Percentiles rank a stretch among this genome's conserved stretches.
These are phyloP conservation scores for Inonotus obliquus DNA, from an alignment of 1,284 basidiomycete genomes.

Conservation along the genomic window DNA sequence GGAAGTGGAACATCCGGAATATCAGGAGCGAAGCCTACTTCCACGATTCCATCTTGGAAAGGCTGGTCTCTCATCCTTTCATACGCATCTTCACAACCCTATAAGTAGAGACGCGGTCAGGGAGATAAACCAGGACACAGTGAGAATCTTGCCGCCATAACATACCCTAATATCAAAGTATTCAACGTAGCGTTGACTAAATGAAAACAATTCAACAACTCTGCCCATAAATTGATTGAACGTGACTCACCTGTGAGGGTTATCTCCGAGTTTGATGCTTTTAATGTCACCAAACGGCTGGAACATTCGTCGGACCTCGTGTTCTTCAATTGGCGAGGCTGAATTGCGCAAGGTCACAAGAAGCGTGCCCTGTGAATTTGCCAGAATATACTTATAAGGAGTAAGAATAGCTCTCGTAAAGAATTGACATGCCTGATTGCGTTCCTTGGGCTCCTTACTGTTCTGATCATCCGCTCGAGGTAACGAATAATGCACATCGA, in stretches of 20 bases:
- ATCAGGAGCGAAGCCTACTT: conserved; percentile 89
- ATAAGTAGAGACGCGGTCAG: not conserved
- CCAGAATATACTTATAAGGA: conserved; percentile 9
- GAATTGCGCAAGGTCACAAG: conserved; percentile 75
- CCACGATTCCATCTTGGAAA: conserved; percentile 83
- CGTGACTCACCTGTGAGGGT: conserved; percentile 51
- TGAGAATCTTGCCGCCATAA: not conserved
- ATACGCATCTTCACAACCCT: conserved; percentile 76
- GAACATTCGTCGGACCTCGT: conserved; percentile 79
- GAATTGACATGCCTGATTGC: conserved; percentile 66
- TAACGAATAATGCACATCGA: conserved; percentile 96
- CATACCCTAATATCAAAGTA: conserved; percentile 83
- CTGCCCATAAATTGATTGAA: not conserved
- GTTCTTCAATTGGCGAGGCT: conserved; percentile 66
- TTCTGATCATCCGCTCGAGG: conserved; percentile 81
- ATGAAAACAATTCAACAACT: conserved; percentile 6
- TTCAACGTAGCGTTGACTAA: conserved; percentile 80
- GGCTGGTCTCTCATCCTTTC: conserved; percentile 75
- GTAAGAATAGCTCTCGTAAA: not conserved
- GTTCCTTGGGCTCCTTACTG: conserved; percentile 74
- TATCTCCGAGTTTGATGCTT: conserved; percentile 59
- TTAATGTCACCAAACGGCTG: conserved; percentile 90
- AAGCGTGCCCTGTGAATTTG: conserved; percentile 67
- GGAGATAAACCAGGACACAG: not conserved
- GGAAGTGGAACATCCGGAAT: conserved; percentile 34